These are phyloP conservation scores for Euphorbia schlechtendalii DNA, from an alignment of 441 rosid species.

Conservation along the genomic window DNA sequence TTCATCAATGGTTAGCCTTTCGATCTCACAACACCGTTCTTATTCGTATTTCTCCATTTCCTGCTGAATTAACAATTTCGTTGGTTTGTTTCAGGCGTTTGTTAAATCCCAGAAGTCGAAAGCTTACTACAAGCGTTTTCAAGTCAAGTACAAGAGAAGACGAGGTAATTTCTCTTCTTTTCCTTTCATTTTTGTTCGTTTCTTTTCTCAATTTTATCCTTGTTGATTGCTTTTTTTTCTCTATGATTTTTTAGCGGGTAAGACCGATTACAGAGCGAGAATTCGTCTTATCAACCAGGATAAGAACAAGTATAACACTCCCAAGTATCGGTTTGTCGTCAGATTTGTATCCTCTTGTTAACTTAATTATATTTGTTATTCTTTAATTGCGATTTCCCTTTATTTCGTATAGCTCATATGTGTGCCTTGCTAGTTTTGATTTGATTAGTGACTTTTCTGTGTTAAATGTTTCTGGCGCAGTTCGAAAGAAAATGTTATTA, in stretches of 20 bases:
- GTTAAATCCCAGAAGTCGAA: constrained; percentile 58
- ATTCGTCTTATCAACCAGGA: constrained; percentile 76
- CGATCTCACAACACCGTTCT: background rate
- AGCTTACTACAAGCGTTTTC: constrained; percentile 82
- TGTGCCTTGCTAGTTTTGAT: background rate
- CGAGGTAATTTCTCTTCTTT: constrained; percentile 40
- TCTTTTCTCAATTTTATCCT: background rate
- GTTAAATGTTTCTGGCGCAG: background rate
- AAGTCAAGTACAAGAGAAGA: constrained; percentile 84
- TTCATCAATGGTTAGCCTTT: constrained; percentile 7
- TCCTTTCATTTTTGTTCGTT: background rate
- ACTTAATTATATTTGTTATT: background rate
- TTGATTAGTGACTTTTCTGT: background rate
- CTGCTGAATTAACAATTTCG: background rate
- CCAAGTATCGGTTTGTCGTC: constrained; percentile 75
- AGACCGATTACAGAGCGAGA: constrained; percentile 80
- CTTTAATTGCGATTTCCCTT: background rate
- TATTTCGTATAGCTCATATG: background rate
- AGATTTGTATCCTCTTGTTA: constrained; percentile 48
- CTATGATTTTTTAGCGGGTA: constrained; percentile 36
- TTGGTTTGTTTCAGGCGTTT: constrained; percentile 34
- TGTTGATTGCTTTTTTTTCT: background rate
- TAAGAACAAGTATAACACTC: constrained; percentile 82
- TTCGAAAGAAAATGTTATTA: background rate
- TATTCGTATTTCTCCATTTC: background rate